Conservation (phyloP, 2,329 filamentous ascomycete genomes). For the Fusarium dlaminii region DNA sequence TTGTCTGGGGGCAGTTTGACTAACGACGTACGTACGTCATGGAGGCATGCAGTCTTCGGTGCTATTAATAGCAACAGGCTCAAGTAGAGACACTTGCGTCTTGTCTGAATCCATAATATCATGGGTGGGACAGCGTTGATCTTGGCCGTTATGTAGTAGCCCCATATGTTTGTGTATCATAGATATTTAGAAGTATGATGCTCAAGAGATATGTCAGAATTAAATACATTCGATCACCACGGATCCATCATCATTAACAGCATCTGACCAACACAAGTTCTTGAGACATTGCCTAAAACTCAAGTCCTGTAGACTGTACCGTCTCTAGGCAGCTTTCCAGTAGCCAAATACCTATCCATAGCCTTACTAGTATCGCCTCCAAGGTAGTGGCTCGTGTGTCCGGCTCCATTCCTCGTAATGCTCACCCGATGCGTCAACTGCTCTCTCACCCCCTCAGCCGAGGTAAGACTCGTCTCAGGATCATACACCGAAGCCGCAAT, state of each 20-base stretch:
- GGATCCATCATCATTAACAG: background rate
- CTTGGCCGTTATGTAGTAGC: background rate
- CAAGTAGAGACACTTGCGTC: background rate
- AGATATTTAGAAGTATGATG: background rate
- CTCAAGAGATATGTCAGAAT: background rate
- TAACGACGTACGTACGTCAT: background rate
- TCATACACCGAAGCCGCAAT: slow-evolving; percentile 32
- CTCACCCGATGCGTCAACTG: slow-evolving; percentile 34
- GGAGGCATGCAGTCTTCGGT: background rate
- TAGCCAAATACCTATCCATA: slow-evolving; percentile 33
- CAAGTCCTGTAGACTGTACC: slow-evolving; percentile 33
- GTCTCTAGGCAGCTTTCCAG: slow-evolving; percentile 34
- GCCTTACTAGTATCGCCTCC: slow-evolving; percentile 33
- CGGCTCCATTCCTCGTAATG: slow-evolving; percentile 37
- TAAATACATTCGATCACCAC: background rate
- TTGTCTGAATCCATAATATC: background rate
- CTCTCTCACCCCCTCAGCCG: slow-evolving; percentile 31
- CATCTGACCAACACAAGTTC: background rate
- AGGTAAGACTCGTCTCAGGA: slow-evolving; percentile 31
- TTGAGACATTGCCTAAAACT: background rate
- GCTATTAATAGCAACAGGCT: background rate
- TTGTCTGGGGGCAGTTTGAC: background rate
- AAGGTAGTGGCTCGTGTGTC: slow-evolving; percentile 36
- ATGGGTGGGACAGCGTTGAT: background rate
- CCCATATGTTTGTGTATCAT: background rate